A percentile compares a stretch with the other conserved stretches of the same genome.
Conservation (phyloP, 2,329 filamentous ascomycete genomes). For the Cladosporium sp. region DNA sequence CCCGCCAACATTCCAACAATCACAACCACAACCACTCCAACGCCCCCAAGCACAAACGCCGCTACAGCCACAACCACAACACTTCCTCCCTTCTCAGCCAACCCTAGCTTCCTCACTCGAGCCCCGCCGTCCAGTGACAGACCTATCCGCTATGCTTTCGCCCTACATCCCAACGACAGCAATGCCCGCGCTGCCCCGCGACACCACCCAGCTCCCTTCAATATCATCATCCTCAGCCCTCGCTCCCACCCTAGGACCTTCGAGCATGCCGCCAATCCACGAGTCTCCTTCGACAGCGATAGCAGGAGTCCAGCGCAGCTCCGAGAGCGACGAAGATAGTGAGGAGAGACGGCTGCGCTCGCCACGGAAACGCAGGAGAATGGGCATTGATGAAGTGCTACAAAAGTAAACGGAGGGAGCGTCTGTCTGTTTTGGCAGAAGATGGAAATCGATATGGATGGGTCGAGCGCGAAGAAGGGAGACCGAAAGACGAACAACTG, state of each 20-base stretch:
- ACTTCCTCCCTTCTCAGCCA: slow-evolving; percentile 6
- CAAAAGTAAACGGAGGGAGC: slow-evolving; percentile 20
- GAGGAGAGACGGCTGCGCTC: slow-evolving; percentile 21
- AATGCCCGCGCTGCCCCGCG: slow-evolving; percentile 10
- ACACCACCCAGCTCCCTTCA: slow-evolving; percentile 29
- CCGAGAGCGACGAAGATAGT: slow-evolving; percentile 27
- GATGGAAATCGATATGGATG: background rate
- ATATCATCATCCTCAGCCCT: slow-evolving; percentile 23
- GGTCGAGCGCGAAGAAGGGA: background rate
- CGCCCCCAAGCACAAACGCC: slow-evolving; percentile 22
- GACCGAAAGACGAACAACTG: background rate
- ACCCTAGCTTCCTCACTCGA: background rate
- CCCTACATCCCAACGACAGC: background rate
- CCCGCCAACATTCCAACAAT: slow-evolving; percentile 22
- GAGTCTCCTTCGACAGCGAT: background rate
- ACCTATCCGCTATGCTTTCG: background rate
- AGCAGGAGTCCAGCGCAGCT: background rate
- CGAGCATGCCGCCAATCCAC: background rate
- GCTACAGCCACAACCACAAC: slow-evolving; percentile 20
- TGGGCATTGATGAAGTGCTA: slow-evolving; percentile 37
- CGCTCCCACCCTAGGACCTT: slow-evolving; percentile 1
- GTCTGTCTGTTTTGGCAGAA: background rate
- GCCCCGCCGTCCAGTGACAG: background rate
- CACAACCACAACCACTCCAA: slow-evolving; percentile 21
- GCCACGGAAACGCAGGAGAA: slow-evolving; percentile 31